A percentile compares a stretch with the other conserved stretches of the same genome.
Conservation (phyloP, 2,329 filamentous ascomycete genomes). For the Pezicula radicicola region DNA sequence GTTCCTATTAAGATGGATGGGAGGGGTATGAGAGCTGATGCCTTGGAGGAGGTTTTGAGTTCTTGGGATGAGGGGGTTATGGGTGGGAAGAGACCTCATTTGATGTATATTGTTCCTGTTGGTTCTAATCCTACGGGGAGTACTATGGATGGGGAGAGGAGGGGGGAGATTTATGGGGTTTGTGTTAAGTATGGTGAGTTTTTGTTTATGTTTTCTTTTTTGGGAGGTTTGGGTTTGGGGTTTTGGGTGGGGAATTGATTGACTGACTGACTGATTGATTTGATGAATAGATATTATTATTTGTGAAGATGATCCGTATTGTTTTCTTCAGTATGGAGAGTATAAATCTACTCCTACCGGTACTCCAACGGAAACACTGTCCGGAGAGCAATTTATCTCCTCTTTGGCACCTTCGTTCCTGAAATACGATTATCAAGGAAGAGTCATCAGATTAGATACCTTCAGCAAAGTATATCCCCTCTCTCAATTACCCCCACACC, state of each 20-base stretch:
- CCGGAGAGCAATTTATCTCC: slow-evolving; percentile 1
- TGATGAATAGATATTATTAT: slow-evolving; percentile 2
- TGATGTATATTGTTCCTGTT: slow-evolving; percentile 7
- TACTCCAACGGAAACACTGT: not conserved
- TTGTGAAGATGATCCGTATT: slow-evolving; percentile 5
- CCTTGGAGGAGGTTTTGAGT: slow-evolving; percentile 16
- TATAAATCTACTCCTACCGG: slow-evolving; percentile 5
- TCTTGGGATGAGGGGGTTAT: slow-evolving; percentile 18
- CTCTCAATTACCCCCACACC: not conserved
- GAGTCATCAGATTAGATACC: slow-evolving; percentile 5
- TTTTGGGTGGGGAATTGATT: no score
- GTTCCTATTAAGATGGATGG: slow-evolving; percentile 24
- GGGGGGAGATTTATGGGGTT: not conserved
- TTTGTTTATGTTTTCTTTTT: not conserved
- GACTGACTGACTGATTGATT: no score
- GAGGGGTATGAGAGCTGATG: slow-evolving; percentile 21
- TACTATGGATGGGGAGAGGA: not conserved
- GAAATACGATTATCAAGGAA: slow-evolving; percentile 2
- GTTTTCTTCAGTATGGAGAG: slow-evolving; percentile 1
- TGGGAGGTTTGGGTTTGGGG: no score
- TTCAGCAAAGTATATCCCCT: slow-evolving; percentile 1
- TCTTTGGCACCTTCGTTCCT: slow-evolving; percentile 4
- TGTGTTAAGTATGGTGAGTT: slow-evolving; percentile 1
- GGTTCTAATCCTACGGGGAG: not conserved
- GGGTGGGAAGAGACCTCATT: slow-evolving; percentile 9